Base-by-base conservation (phyloP, 2,329 filamentous ascomycete species). In the Dendrostoma leiphaemia region DNA sequence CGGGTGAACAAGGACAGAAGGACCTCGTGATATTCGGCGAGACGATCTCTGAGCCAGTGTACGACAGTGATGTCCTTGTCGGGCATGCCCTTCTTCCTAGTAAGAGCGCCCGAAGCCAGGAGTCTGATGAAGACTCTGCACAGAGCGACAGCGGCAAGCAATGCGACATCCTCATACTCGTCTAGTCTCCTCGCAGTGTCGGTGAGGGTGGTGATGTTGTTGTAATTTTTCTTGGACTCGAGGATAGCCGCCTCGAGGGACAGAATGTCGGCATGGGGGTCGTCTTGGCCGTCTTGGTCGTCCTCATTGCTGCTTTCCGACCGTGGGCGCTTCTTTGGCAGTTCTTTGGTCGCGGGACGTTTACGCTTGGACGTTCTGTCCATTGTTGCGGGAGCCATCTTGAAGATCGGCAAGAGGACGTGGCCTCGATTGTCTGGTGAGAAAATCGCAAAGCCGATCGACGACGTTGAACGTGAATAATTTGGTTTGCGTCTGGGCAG, bases 191-290 rank as follows among this genome's bases (percentile, higher is more conserved):
- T 68, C 34, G 84, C 71, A 63, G 84, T 80, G 38, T 79, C 79
- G 43, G 96, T 76, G 34, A 97, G 74, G 10, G 80, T 82, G 7
- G 84, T 80, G 64, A 97, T 93, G 67, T 96, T 91, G 76, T 96
- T 96, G 78, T 95, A 96, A 72, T 96, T 83, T 70, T 91, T 90
- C 65, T 85, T 89, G 47, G 91, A 96, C 69, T 94, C 86, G 58
- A 91, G 73, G 52, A 97, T 91, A 54, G 89, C 86, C 59, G 83
- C 79, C 73, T 97, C 92, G 51, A 97, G 80, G 51, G 83, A 74
- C 38, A 93, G 73, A 56, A 96, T 89, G 59, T 84, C 81, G 53
- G 82, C 78, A 66, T 87, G 81, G 43, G 76, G 69, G 65, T 85
- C 80, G 58, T 80, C 73, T n/a, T n/a, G n/a, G n/a, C n/a, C n/a